Evolutionary conservation across 2,329 filamentous ascomycete species (phyloP).

Genomic region (Venturia asperata): DNA sequence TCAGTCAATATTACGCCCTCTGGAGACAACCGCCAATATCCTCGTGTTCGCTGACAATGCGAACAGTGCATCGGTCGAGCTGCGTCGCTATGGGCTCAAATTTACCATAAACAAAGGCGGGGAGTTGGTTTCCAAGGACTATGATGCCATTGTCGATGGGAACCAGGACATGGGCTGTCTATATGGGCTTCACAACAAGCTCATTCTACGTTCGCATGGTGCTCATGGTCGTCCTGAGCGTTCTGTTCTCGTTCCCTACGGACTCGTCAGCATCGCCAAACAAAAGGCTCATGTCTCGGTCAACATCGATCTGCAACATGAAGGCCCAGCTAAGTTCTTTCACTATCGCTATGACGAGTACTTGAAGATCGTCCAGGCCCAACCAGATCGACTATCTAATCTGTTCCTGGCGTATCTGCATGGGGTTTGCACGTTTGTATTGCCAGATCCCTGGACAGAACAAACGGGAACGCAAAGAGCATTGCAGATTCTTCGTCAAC

Average conservation of each 20-base stretch:
- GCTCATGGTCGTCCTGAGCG: conserved; percentile 32
- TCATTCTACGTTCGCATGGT: conserved; percentile 44
- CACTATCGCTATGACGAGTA: conserved; percentile 29
- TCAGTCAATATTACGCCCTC: conserved; percentile 43
- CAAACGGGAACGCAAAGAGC: conserved; percentile 26
- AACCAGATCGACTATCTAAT: conserved; percentile 22
- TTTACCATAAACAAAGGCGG: conserved; percentile 35
- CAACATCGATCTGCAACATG: conserved; percentile 31
- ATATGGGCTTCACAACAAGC: conserved; percentile 53
- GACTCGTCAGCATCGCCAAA: conserved; percentile 30
- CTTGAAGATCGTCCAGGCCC: conserved; percentile 18
- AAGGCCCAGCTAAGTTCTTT: conserved; percentile 33
- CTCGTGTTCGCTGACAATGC: conserved; percentile 30
- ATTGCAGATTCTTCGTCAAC: neutral
- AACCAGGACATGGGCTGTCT: conserved; percentile 54
- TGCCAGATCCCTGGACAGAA: conserved; percentile 31
- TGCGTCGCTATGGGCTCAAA: neutral
- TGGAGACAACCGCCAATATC: conserved; percentile 43
- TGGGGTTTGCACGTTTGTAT: conserved; percentile 30
- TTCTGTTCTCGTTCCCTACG: conserved; percentile 45
- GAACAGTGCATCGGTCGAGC: conserved; percentile 28
- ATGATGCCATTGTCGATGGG: conserved; percentile 38
- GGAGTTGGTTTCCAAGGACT: neutral
- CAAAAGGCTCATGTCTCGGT: conserved; percentile 38
- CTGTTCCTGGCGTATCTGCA: conserved; percentile 28